Conservation (phyloP, 2,329 filamentous ascomycete genomes). For the Neurospora crassa region DNA sequence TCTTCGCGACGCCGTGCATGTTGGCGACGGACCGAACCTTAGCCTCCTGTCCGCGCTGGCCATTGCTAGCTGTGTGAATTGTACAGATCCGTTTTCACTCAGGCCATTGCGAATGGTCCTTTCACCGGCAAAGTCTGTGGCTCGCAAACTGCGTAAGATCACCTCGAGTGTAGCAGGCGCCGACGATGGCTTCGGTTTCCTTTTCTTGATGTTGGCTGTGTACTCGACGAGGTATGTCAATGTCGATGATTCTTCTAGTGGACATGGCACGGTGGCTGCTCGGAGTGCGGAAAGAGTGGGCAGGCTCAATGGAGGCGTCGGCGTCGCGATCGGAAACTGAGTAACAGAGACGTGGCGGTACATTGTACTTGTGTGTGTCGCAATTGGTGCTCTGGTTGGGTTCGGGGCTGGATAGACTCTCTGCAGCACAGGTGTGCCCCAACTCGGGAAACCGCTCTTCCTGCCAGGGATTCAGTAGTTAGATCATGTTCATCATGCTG, state of each 20-base stretch:
- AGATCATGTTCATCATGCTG: neutral
- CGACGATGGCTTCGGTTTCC: slow-evolving; percentile 54
- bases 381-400: slow-evolving; percentile 43
- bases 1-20: slow-evolving; percentile 47
- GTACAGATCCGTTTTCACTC: slow-evolving; percentile 53
- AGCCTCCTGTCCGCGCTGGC: slow-evolving; percentile 44
- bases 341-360: slow-evolving; percentile 51
- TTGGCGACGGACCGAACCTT: slow-evolving; percentile 41
- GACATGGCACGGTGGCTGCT: slow-evolving; percentile 6
- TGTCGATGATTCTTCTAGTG: neutral
- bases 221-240: slow-evolving; percentile 47
- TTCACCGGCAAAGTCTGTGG: slow-evolving; percentile 53
- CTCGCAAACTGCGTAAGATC: slow-evolving; percentile 46
- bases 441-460: neutral
- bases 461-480: neutral
- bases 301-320: slow-evolving; percentile 40
- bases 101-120: slow-evolving; percentile 52
- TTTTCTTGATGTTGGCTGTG: slow-evolving; percentile 49
- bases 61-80: slow-evolving; percentile 51
- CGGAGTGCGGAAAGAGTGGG: slow-evolving; percentile 30
- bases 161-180: slow-evolving; percentile 52
- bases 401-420: slow-evolving; percentile 33
- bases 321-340: slow-evolving; percentile 46
- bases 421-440: neutral
- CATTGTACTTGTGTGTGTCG: slow-evolving; percentile 42